phyloP scores from a whole-genome alignment of 2,329 filamentous ascomycete genomes.

The Chaetothyriales sp. region DNA sequence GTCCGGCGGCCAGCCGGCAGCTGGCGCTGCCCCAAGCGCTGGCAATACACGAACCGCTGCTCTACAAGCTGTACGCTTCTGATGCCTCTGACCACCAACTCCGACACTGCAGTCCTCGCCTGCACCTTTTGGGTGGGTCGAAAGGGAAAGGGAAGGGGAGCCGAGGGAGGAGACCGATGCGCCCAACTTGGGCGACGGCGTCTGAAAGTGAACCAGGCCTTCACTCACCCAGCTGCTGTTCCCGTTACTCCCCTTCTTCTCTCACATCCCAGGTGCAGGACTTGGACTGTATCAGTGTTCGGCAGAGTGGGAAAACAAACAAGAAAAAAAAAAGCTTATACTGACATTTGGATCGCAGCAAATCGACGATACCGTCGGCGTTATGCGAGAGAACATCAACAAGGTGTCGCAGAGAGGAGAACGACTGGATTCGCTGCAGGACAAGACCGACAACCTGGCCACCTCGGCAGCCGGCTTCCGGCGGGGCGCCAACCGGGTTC shows the following conservation, averaged over 20 bases:
- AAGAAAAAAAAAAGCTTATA: not conserved
- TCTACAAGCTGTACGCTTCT: constrained; percentile 62
- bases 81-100: not conserved
- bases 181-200: not conserved
- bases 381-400: constrained; percentile 96
- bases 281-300: not conserved
- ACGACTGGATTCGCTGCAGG: constrained; percentile 70
- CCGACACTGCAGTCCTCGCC: not conserved
- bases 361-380: constrained; percentile 90
- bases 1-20: constrained; percentile 33
- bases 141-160: not conserved
- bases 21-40: constrained; percentile 23
- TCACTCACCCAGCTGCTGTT: not conserved
- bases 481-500: constrained; percentile 85
- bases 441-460: constrained; percentile 86
- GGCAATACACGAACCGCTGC: constrained; percentile 54
- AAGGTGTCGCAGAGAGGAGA: constrained; percentile 89
- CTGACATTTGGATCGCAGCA: constrained; percentile 43
- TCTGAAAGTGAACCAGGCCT: not conserved
- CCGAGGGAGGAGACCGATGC: no score
- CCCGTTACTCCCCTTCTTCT: not conserved
- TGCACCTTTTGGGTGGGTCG: not conserved
- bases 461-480: constrained; percentile 90
- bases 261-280: not conserved
- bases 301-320: not conserved